Evolutionary conservation across 2,329 filamentous ascomycete genomes (phyloP).

Genomic region (Gaeumannomyces tritici): DNA sequence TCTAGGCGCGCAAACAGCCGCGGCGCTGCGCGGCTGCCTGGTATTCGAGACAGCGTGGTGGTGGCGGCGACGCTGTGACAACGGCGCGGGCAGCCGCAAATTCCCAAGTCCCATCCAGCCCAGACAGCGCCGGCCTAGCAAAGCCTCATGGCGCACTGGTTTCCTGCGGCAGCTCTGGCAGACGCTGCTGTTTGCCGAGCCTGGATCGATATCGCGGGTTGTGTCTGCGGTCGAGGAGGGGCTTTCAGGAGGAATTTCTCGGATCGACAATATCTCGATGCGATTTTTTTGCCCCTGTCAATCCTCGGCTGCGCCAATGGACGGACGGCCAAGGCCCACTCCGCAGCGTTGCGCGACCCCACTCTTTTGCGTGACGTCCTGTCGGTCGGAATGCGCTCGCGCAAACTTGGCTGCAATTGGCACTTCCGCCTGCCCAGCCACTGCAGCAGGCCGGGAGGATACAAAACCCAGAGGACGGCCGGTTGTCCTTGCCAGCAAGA

Average conservation of each 20-base stretch:
- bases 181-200: too few species aligned
- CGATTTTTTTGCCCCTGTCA: background rate
- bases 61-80: conserved; percentile 10
- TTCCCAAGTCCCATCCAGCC: conserved; percentile 4
- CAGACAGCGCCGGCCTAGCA: conserved; percentile 4
- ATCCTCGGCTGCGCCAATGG: background rate
- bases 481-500: background rate
- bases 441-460: too few species aligned
- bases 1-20: conserved; percentile 32
- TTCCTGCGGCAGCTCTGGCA: too few species aligned
- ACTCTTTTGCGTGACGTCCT: background rate
- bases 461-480: background rate
- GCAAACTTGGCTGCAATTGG: background rate
- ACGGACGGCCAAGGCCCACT: background rate
- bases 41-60: conserved; percentile 34
- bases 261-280: background rate
- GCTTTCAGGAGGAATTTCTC: background rate
- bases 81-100: background rate
- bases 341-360: too few species aligned
- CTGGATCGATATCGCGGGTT: background rate
- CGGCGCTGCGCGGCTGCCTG: conserved; percentile 26
- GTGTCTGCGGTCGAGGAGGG: background rate
- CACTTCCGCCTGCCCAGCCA: background rate
- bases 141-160: too few species aligned
- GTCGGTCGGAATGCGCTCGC: background rate